Conservation (phyloP, 441 rosid species). For the Kokia cookei region DNA sequence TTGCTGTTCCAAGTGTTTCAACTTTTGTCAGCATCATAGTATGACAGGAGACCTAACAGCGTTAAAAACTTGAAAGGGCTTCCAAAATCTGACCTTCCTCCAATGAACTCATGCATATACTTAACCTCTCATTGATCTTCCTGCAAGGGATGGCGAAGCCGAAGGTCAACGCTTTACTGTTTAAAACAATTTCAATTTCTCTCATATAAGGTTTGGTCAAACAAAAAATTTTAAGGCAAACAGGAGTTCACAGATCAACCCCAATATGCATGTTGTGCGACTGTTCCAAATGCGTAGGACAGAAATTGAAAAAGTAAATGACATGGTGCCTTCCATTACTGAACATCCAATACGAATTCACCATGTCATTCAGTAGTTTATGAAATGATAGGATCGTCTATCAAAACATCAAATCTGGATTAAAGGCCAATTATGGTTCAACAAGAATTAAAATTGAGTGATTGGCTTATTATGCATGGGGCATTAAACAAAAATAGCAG, state of each 20-base stretch:
- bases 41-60: constrained; percentile 9
- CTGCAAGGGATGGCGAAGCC: not conserved
- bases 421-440: not conserved
- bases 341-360: not conserved
- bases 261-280: not conserved
- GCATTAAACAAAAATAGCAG: not conserved
- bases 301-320: not conserved
- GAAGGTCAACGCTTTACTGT: not conserved
- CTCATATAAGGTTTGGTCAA: not conserved
- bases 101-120: not conserved
- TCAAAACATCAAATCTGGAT: not conserved
- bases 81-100: not conserved
- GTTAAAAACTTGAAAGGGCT: not conserved
- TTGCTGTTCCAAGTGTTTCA: constrained; percentile 5
- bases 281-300: not conserved
- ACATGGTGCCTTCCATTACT: not conserved
- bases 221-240: not conserved
- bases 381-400: not conserved
- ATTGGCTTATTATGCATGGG: not conserved
- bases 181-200: not conserved
- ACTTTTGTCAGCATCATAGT: not conserved
- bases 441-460: not conserved
- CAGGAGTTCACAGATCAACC: not conserved
- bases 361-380: not conserved
- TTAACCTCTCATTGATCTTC: not conserved